Percentiles rank a stretch among this genome's conserved stretches.
Conservation (phyloP, 208 protist species). For the Leishmania turanica region DNA sequence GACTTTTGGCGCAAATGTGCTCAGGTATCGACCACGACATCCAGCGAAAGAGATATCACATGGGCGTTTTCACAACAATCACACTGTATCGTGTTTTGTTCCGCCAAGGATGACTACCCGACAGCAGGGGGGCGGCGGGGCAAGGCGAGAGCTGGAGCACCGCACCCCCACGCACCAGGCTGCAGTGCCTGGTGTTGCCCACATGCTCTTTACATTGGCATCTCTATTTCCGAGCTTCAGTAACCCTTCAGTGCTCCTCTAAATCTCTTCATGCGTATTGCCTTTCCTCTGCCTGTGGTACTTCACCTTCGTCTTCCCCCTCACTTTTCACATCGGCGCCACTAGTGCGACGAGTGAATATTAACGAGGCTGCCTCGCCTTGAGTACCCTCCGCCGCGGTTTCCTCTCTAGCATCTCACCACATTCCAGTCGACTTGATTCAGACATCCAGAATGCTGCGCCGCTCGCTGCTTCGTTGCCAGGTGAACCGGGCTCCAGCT, state of each 20-base stretch:
- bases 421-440: background rate
- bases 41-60: background rate
- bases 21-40: background rate
- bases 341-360: background rate
- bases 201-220: background rate
- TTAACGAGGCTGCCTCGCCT: background rate
- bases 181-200: background rate
- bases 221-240: background rate
- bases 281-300: background rate
- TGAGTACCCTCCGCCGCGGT: background rate
- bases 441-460: slow-evolving; percentile 63
- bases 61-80: background rate
- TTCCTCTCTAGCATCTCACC: slow-evolving; percentile 3
- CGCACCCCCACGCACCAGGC: background rate
- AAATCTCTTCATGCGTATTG: background rate
- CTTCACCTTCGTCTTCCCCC: background rate
- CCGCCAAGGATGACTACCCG: background rate
- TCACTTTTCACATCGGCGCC: background rate
- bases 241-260: background rate
- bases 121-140: background rate
- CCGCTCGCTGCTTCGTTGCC: slow-evolving; percentile 57
- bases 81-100: background rate
- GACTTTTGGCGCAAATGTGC: background rate
- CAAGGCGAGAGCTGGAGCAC: background rate
- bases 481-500: slow-evolving; percentile 84